Evolutionary conservation across 106 monocot species (phyloP), one percentile per base, ranked within the genome.

Genomic region (Acorus calamus): DNA sequence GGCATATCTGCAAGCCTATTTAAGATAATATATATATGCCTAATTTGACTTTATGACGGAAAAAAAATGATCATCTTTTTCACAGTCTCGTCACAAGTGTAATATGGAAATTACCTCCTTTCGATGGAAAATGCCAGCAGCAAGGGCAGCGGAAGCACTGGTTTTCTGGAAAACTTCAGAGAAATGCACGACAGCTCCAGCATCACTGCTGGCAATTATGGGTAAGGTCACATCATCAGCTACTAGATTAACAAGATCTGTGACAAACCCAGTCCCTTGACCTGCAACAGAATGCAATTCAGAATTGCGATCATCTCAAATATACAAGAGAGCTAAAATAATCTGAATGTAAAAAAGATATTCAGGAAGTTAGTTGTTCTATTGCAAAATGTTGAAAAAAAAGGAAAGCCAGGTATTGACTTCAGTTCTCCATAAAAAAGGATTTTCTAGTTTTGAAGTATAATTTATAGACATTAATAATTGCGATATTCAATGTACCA

Each of bases 71-170:
- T 13, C 4, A 11, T 7, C 14, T 46, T 46, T 4, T 51, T 44
- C 44, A 55, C 44, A 6, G 7, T 11, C 28, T 3, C 5, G 5
- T 49, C 11, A n/a, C 12, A 5, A 52, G 52, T 41, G 13, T 49
- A 46, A 50, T 44, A 64, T 52, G 42, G 45, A 56, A 42, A 53
- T 1, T 80, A 90, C 94, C 89, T 96, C 94, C 55, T 87, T 90
- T 13, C 94, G 83, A 64, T 96, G 94, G 76, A 96, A 96, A 77
- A 96, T 96, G 48, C 94, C 94, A 46, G 94, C 94, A 67, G 94
- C 94, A 71, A 96, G 84, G 2, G 94, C 94, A 69, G 89, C 94
- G 49, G 94, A 94, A 65, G 94, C 94, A 73, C 68, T 81, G 45
- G 94, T 96, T 76, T 90, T 80, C 62, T 82, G 56, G 76, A 96